Conservation (phyloP, 2,329 filamentous ascomycete genomes). For the Monosporascus cannonballus region DNA sequence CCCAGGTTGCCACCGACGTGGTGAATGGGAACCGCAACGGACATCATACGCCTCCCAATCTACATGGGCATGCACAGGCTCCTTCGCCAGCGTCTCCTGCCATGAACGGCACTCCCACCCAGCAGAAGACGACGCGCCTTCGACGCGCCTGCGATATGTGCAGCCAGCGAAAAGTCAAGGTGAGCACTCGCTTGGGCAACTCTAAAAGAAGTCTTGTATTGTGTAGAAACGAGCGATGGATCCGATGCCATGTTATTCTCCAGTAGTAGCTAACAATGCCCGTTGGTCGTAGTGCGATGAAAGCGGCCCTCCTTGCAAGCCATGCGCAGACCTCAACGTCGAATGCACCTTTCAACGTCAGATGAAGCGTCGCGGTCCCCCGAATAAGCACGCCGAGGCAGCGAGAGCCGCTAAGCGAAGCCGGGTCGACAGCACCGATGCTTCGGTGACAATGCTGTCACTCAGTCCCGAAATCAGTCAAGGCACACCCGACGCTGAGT, state of each 20-base stretch:
- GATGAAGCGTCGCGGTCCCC: slow-evolving; percentile 53
- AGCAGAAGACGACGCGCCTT: slow-evolving; percentile 46
- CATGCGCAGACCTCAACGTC: slow-evolving; percentile 50
- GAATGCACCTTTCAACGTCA: slow-evolving; percentile 52
- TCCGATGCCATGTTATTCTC: no score
- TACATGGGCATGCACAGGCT: background rate
- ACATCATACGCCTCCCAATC: background rate
- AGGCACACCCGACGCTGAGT: slow-evolving; percentile 54
- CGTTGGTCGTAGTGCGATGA: slow-evolving; percentile 41
- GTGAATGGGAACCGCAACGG: background rate
- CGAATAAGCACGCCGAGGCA: slow-evolving; percentile 53
- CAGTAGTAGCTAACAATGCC: background rate
- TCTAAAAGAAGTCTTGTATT: no score
- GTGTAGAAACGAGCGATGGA: no score
- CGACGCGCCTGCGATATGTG: slow-evolving; percentile 57
- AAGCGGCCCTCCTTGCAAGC: slow-evolving; percentile 47
- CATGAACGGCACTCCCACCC: slow-evolving; percentile 2
- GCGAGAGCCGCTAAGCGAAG: slow-evolving; percentile 48
- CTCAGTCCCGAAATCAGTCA: slow-evolving; percentile 32
- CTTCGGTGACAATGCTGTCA: slow-evolving; percentile 43
- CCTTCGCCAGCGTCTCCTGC: background rate
- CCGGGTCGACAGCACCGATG: slow-evolving; percentile 35
- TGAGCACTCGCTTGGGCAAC: slow-evolving; percentile 5
- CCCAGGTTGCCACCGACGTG: slow-evolving; percentile 5
- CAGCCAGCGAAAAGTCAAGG: slow-evolving; percentile 56